Conservation (phyloP, 1,139 yeast species). For the Candida glucosophila region DNA sequence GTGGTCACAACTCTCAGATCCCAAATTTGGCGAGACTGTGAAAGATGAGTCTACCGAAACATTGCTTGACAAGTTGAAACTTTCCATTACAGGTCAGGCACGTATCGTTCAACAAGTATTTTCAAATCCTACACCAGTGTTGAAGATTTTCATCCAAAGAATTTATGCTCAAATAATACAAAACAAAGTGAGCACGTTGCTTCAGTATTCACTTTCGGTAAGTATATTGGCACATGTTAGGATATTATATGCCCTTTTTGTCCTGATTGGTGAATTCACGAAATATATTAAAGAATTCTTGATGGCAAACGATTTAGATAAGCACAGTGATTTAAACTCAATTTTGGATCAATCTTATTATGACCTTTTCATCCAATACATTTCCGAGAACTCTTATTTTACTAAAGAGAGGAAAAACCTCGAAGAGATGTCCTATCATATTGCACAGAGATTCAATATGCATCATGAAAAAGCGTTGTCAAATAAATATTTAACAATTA, state of each 20-base stretch:
- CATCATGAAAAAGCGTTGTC: conserved; percentile 44
- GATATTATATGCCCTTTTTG: conserved; percentile 58
- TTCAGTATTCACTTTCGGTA: conserved; percentile 56
- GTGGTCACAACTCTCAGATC: conserved; percentile 31
- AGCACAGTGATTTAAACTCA: conserved; percentile 35
- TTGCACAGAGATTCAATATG: conserved; percentile 43
- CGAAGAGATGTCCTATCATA: conserved; percentile 47
- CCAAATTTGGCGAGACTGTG: conserved; percentile 21
- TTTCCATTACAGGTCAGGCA: conserved; percentile 58
- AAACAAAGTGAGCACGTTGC: conserved; percentile 52
- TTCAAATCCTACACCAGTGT: conserved; percentile 54
- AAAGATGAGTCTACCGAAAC: conserved; percentile 27
- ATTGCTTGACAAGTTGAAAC: conserved; percentile 26
- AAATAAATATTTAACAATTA: conserved; percentile 36
- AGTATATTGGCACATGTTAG: conserved; percentile 74
- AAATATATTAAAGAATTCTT: conserved; percentile 57
- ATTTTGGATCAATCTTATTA: conserved; percentile 65
- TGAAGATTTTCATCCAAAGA: conserved; percentile 65
- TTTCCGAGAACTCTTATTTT: conserved; percentile 63
- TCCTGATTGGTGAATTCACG: conserved; percentile 54
- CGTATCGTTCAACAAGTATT: conserved; percentile 69
- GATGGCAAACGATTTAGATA: conserved; percentile 36
- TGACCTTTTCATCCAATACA: conserved; percentile 66
- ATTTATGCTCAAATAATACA: conserved; percentile 72
- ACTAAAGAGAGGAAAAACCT: conserved; percentile 65